Evolutionary conservation across 2,329 filamentous ascomycete genomes (phyloP), one percentile per base, ranked within the genome.

Genomic region (Ascochyta koolunga): DNA sequence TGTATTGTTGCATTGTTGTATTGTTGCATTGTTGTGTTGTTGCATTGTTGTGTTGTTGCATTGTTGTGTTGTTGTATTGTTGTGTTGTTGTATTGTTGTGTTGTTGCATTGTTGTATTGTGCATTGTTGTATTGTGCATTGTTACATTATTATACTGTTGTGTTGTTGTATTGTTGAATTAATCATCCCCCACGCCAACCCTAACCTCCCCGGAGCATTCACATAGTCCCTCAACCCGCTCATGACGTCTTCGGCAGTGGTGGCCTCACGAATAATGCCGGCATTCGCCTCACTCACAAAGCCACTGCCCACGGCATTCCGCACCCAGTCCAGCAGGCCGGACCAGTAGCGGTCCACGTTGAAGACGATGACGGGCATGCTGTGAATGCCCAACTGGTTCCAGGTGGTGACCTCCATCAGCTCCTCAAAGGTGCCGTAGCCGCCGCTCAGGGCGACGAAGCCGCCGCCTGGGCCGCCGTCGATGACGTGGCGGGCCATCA

Each of bases 341-440:
- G 96, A 89, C 85, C 93, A 99, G 77, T 96, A 98, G 0, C 92
- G 91, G 49, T 93, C 87, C 22, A 97, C 83, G 74, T 98, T 98
- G 64, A 90, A 85, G 42, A 97, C 79, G 48, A 93, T 87, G 39
- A 98, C 87, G 1, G 71, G 71, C 71, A 73, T 74, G 3, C 89
- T 90, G 77, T 98, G 95, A 62, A 99, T 98, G 1, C 95, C 93
- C 43, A 99, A 78, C 79, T 98, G 95, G 76, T 97, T 98, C 93
- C 95, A 99, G 10, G 91, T 96, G 22, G 87, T 87, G 2, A 91
- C 86, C 79, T 96, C 91, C 76, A 96, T 92, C 71, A 99, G 83
- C 82, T 99, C 95, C 79, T 99, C 95, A 72, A 98, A 83, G 2
- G 95, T 99, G 18, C 95, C 95, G 75, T 93, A 99, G 0, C 95